Evolutionary conservation across 2,329 filamentous ascomycete genomes (phyloP), one percentile per base, ranked within the genome.

Genomic region (Endothia cerciana): DNA sequence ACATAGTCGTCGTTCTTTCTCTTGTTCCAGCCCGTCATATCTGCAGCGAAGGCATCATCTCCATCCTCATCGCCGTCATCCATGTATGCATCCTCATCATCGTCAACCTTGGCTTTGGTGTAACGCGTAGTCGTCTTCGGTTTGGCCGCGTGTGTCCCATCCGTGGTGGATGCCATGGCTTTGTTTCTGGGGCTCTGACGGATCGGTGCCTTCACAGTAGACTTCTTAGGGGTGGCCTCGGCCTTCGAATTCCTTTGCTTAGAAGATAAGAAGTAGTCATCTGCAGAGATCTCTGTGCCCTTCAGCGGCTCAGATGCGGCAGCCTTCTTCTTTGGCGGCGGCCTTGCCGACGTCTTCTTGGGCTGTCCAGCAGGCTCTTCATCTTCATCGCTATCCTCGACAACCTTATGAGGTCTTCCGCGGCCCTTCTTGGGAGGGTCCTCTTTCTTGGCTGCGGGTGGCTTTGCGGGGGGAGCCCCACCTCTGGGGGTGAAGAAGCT

Each of bases 21-120:
- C 74, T 88, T 92, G 65, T 85, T 87, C 55, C 85, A 81, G 58
- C 85, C 85, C 74, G 88, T 90, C 41, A 84, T 85, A 69, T 92
- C 88, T 4, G 90, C 89, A 17, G 89, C 91, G 76, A 94, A 94
- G 25, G 97, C 93, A 71, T 97, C 94, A 70, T 93, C 91, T n/a
- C 87, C 90, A 3, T 86, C 89, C 55, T 92, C 87, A 7, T 85
- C 89, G 41, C 89, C 89, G 62, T 91, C 90, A 25, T 92, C 86
- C 70, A 90, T 78, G 65, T 85, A 87, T 5, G 82, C 84, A 71
- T 87, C 83, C 10, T 83, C 83, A 65, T 87, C 84, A 43, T 86
- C 82, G 43, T 85, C 76, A 4, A 73, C 69, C 30, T 75, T 72
- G 64, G 79, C 73, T 58, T 82, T 79, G 60, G 77, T 78, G 63